These are phyloP conservation scores for Leishmania arabica DNA, from an alignment of 208 protist species.

Conservation along the genomic window DNA sequence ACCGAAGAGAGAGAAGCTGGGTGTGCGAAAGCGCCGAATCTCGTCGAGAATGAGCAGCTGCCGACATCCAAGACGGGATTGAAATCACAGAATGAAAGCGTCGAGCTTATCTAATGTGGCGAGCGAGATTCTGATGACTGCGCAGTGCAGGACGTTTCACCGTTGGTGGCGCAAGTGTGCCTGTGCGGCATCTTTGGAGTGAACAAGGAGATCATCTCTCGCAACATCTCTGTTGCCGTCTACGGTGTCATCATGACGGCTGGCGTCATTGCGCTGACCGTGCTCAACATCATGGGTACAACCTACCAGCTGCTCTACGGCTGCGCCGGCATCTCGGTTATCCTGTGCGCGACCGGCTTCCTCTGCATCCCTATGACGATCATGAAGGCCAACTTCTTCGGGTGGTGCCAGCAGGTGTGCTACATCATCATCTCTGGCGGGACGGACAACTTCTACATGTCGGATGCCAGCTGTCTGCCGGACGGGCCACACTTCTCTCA, in stretches of 20 bases:
- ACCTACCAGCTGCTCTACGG: conserved; percentile 39
- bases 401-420: conserved; percentile 36
- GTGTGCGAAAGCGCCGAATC: background rate
- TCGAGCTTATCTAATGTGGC: conserved; percentile 5
- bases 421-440: conserved; percentile 50
- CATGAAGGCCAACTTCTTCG: conserved; percentile 56
- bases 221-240: conserved; percentile 24
- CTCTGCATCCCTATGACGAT: conserved; percentile 44
- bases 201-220: conserved; percentile 31
- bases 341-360: conserved; percentile 43
- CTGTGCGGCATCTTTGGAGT: conserved; percentile 23
- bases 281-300: conserved; percentile 35
- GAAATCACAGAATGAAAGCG: background rate
- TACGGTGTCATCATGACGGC: conserved; percentile 44
- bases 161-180: conserved; percentile 5
- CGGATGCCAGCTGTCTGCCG: conserved; percentile 33
- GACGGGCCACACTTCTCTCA: conserved; percentile 54
- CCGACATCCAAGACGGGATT: background rate
- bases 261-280: conserved; percentile 31
- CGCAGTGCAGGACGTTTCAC: background rate
- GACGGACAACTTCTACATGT: conserved; percentile 59
- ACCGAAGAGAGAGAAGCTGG: background rate
- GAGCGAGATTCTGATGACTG: conserved; percentile 6
- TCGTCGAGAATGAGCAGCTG: background rate
- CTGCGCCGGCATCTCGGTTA: conserved; percentile 31